phyloP scores from a whole-genome alignment of 2,329 filamentous ascomycete species.

The Raffaelea deltoideospora region DNA sequence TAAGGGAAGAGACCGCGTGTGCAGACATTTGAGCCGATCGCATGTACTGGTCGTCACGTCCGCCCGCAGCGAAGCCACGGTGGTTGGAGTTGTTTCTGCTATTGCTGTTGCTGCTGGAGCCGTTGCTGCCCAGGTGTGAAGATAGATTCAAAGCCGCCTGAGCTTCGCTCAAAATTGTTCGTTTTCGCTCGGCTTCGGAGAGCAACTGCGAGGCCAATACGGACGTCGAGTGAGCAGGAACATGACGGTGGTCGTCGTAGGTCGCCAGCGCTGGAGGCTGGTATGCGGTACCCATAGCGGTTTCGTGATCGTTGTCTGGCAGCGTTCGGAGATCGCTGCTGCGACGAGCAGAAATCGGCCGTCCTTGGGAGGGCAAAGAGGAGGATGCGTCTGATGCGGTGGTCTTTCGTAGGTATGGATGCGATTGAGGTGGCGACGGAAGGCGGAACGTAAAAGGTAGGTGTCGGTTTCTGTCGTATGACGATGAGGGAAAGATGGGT shows the following conservation, averaged over 20 bases:
- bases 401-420: too few species aligned
- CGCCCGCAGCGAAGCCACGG: too few species aligned
- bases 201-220: slow-evolving; percentile 3
- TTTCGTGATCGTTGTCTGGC: slow-evolving; percentile 13
- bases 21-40: too few species aligned
- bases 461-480: neutral
- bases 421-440: too few species aligned
- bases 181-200: slow-evolving; percentile 9
- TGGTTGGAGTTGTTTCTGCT: slow-evolving; percentile 1
- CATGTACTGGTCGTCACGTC: too few species aligned
- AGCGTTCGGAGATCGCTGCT: slow-evolving; percentile 15
- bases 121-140: neutral
- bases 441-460: too few species aligned
- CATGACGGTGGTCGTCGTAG: slow-evolving; percentile 12
- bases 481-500: slow-evolving; percentile 4
- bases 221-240: slow-evolving; percentile 1
- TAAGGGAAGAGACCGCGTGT: too few species aligned
- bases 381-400: too few species aligned
- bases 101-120: neutral
- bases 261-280: slow-evolving; percentile 15
- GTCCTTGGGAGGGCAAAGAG: neutral
- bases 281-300: slow-evolving; percentile 18
- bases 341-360: neutral
- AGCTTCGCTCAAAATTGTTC: slow-evolving; percentile 8
- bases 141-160: slow-evolving; percentile 4